phyloP scores from a whole-genome alignment of 2,329 filamentous ascomycete species.

The Exophiala spinifera region DNA sequence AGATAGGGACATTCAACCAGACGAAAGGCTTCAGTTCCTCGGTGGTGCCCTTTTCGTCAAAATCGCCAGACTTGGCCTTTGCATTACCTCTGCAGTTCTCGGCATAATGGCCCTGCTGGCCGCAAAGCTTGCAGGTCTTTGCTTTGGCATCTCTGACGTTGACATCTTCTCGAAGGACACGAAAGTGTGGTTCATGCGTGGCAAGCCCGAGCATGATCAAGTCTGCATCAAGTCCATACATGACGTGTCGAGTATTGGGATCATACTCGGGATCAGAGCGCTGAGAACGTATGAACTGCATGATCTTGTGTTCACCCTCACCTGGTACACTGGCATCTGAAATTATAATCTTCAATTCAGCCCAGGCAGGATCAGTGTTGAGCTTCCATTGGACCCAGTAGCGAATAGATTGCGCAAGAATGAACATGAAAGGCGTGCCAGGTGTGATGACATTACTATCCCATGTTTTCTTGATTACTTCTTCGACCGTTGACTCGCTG shows the following conservation, averaged over 20 bases:
- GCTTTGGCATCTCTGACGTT: conserved; percentile 85
- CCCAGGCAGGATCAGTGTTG: conserved; percentile 94
- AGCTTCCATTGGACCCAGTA: conserved; percentile 99
- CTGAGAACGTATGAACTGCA: conserved; percentile 95
- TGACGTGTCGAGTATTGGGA: conserved; percentile 95
- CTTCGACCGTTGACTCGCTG: conserved; percentile 55
- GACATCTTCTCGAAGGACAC: conserved; percentile 93
- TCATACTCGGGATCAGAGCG: conserved; percentile 86
- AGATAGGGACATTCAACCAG: conserved; percentile 89
- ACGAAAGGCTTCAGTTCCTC: conserved; percentile 85
- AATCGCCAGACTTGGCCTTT: conserved; percentile 74
- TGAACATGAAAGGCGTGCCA: conserved; percentile 98
- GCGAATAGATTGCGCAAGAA: conserved; percentile 80
- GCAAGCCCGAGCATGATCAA: conserved; percentile 97
- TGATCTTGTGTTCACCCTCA: conserved; percentile 99
- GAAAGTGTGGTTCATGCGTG: conserved; percentile 96
- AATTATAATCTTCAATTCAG: conserved; percentile 94
- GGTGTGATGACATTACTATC: conserved; percentile 87
- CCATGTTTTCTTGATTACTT: conserved; percentile 79
- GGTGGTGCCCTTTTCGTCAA: conserved; percentile 74
- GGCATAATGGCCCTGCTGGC: conserved; percentile 86
- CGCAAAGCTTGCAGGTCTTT: conserved; percentile 81
- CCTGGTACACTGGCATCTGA: conserved; percentile 97
- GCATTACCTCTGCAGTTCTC: conserved; percentile 76
- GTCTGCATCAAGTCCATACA: conserved; percentile 96